These are phyloP conservation scores for Trichophyton schoenleinii DNA, from an alignment of 2,329 filamentous ascomycete genomes.

Conservation along the genomic window DNA sequence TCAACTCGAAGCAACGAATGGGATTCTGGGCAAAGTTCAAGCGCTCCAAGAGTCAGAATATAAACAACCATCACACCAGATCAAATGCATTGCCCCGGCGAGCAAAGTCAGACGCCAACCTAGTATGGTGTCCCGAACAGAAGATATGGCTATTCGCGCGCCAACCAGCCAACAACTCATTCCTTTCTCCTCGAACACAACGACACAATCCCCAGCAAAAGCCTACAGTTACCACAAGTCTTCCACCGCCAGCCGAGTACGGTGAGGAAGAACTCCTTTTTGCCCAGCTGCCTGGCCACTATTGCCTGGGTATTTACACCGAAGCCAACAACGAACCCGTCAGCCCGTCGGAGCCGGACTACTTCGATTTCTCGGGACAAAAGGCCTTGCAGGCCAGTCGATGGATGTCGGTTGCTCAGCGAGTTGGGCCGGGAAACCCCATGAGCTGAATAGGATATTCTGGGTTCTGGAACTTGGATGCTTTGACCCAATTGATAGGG, in stretches of 20 bases:
- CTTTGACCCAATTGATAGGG: not conserved
- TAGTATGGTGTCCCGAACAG: conserved; percentile 12
- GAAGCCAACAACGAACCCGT: not conserved
- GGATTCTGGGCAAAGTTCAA: conserved; percentile 10
- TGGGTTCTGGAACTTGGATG: not conserved
- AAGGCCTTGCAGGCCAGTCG: not conserved
- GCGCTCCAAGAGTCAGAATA: conserved; percentile 1
- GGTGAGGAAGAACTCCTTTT: conserved; percentile 13
- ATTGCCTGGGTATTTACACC: conserved; percentile 7
- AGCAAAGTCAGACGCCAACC: conserved; percentile 8
- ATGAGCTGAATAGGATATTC: not conserved
- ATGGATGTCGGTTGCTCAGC: conserved; percentile 1
- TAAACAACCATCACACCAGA: not conserved
- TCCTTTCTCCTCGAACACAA: not conserved
- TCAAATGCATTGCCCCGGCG: conserved; percentile 5
- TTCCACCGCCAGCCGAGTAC: not conserved
- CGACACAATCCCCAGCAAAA: not conserved
- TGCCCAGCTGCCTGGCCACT: conserved; percentile 14
- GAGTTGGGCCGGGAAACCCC: not conserved
- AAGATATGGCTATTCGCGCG: conserved; percentile 13
- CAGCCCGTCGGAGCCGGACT: not conserved
- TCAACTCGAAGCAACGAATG: conserved; percentile 5
- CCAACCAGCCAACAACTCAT: not conserved
- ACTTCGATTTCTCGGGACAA: not conserved
- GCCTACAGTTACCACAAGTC: not conserved